Percentiles rank a stretch among this genome's conserved stretches.
phyloP scores from a whole-genome alignment of 2,329 filamentous ascomycete genomes.

The Penicillium fuscoglaucum region DNA sequence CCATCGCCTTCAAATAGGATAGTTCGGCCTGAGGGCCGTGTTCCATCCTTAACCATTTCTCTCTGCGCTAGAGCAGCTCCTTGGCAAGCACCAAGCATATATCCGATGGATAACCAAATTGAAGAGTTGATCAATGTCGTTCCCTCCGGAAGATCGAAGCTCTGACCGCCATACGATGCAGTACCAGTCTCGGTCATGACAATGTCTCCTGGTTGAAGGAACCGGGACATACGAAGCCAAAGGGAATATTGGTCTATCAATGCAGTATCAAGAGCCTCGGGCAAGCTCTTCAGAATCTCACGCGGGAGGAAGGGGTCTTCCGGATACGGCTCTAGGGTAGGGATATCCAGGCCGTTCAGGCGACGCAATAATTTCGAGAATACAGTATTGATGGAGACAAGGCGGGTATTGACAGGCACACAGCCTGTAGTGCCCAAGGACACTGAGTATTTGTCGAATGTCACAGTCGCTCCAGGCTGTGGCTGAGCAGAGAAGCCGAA shows the following conservation, averaged over 20 bases:
- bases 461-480: neutral
- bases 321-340: neutral
- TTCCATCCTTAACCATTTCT: neutral
- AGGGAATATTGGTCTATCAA: neutral
- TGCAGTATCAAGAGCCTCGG: neutral
- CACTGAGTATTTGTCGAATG: neutral
- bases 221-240: slow-evolving; percentile 7
- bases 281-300: neutral
- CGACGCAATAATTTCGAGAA: neutral
- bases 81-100: slow-evolving; percentile 7
- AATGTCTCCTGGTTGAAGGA: slow-evolving; percentile 8
- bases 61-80: slow-evolving; percentile 7
- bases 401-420: neutral
- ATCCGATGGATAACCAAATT: slow-evolving; percentile 14
- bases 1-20: slow-evolving; percentile 84
- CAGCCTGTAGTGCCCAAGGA: neutral
- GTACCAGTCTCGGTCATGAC: slow-evolving; percentile 15
- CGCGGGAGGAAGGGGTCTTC: neutral
- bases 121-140: slow-evolving; percentile 9
- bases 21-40: slow-evolving; percentile 49
- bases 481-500: neutral
- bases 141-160: slow-evolving; percentile 2
- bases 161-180: slow-evolving; percentile 3
- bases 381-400: neutral
- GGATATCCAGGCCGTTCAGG: neutral